Evolutionary conservation across 2,329 filamentous ascomycete genomes (phyloP), one percentile per base, ranked within the genome.

Genomic region (Nemania sp.): DNA sequence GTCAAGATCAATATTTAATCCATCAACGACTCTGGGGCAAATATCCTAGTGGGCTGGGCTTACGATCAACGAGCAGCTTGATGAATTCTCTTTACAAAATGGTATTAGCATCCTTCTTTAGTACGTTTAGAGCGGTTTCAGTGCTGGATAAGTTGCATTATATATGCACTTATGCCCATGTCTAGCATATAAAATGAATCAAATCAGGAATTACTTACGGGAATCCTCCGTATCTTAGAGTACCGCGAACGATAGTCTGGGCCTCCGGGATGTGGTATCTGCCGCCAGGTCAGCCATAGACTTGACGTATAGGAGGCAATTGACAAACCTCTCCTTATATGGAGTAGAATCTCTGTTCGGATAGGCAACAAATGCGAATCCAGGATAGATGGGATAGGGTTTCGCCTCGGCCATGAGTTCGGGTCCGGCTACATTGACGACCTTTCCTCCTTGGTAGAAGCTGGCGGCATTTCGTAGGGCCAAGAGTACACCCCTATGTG

Each of bases 301-400:
- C 20, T n/a, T 27, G 15, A 0, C 24, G 13, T 10, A 11, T 38
- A 24, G 13, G 22, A 13, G 20, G 15, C 32, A 8, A 8, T 35
- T 51, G 15, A 66, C 64, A 11, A 45, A 62, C 70, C 93, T 89
- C 86, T 97, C 91, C 78, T 89, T 90, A 89, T 96, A 98, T 8
- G 88, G 86, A 18, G 93, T 96, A 22, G 90, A 94, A 82, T 98
- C 94, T 74, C 94, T 87, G 89, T 98, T 98, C 66, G 92, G 92
- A 83, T 98, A 98, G 49, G 92, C 93, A 73, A 98, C 94, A 75
- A 97, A 95, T 59, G 92, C 90, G 80, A 90, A 98, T 67, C 72
- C 69, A 27, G 92, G 92, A 84, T 94, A 97, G 83, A 96, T 96
- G 82, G 87, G 89, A 87, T 97, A 97, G 57, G 93, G 93, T 86